Evolutionary conservation across 2,329 filamentous ascomycete species (phyloP), one percentile per base, ranked within the genome.

Genomic region (Aspergillus floridensis): DNA sequence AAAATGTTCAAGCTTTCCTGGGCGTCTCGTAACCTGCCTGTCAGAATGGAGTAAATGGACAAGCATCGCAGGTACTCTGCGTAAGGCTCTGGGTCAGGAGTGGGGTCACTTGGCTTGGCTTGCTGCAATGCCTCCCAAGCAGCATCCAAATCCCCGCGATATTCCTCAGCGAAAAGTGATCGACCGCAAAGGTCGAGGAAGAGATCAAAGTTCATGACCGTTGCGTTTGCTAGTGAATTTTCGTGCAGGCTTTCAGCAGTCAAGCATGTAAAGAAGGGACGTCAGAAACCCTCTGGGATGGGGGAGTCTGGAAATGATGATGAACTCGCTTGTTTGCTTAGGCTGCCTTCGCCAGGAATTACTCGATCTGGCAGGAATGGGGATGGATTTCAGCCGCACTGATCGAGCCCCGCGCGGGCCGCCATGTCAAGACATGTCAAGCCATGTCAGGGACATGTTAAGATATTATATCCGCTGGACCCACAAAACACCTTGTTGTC

Each of bases 111-210:
- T 4, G 59, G 41, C 10, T 55, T 49, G n/a, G 32, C 38, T 24
- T 57, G 56, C 11, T 63, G 50, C 26, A 68, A 53, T 26, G 65
- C 53, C 19, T 63, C 53, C 41, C 61, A 61, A 10, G 63, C 65
- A 14, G 58, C 63, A 50, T 65, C 59, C 8, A 67, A 44, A 35
- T 68, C 61, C 12, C 66, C 66, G 26, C 60, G 55, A 57, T 68
- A 63, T 52, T 68, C 65, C 21, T 68, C 66, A 4, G 63, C 24
- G 26, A 68, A 68, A 6, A 67, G 48, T 4, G 65, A 67, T 49
- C 62, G 59, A 31, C 63, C 65, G 21, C 59, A 61, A 10, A 65
- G 38, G 46, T 29, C 50, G 29, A 68, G 12, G 26, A 63, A 63
- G 29, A 59, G 55, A 14, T 65, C 55, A 21, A 63, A 64, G 6